These are phyloP conservation scores for Eucalyptus tenuipes DNA, from an alignment of 345 rosid genomes.

Conservation along the genomic window DNA sequence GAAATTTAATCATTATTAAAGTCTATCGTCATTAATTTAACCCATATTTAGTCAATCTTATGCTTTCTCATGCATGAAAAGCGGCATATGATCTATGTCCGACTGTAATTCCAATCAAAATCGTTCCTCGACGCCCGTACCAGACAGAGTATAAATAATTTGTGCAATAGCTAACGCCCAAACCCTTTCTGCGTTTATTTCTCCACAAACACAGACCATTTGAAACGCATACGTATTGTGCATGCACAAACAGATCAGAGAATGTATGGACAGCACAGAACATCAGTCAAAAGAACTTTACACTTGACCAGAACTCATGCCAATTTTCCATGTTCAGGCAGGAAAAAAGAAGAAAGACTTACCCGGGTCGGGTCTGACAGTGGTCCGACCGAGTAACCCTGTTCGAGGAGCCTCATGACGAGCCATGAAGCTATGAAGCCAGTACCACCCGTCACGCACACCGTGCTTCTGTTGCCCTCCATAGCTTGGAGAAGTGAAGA, in stretches of 20 bases:
- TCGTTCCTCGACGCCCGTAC: too few species aligned
- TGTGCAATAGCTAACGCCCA: too few species aligned
- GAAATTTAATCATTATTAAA: background rate
- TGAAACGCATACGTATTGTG: too few species aligned
- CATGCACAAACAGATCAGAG: too few species aligned
- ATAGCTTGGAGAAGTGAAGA: background rate
- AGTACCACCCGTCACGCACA: constrained; percentile 48
- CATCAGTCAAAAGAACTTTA: background rate
- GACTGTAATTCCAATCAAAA: too few species aligned
- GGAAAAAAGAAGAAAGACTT: background rate
- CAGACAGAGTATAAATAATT: too few species aligned
- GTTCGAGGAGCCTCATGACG: constrained; percentile 36
- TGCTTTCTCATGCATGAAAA: background rate
- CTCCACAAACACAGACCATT: too few species aligned
- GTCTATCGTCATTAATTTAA: background rate
- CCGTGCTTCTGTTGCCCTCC: background rate
- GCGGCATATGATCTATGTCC: background rate
- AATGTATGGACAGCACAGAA: too few species aligned
- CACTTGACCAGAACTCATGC: background rate
- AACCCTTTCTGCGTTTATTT: too few species aligned
- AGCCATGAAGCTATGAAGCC: constrained; percentile 50
- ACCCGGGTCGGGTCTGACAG: constrained; percentile 27
- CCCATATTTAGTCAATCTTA: background rate
- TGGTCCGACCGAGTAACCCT: constrained; percentile 37
- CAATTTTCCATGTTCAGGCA: background rate